Base-by-base conservation (phyloP, 2,329 filamentous ascomycete species). In the Drechslerella dactyloides region DNA sequence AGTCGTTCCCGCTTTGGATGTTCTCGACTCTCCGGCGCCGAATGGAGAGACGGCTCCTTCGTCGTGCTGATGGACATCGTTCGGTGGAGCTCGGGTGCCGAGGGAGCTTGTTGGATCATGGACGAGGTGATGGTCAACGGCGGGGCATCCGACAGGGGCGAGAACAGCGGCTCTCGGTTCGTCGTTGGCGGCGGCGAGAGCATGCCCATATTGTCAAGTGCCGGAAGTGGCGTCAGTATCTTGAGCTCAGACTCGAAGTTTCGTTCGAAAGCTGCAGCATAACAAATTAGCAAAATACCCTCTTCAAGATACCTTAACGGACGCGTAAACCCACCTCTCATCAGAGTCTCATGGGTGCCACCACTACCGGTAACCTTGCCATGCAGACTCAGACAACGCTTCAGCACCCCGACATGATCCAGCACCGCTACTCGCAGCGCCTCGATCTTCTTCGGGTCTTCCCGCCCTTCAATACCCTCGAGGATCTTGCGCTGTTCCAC, bases 331-430 rank as follows among this genome's bases (percentile, higher is more conserved):
- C 81, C 84, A 91, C 89, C 84, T 79, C 82, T 83, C 72, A 85
- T 83, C 37, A 91, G 82, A 78, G 89, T 86, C 77, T 85, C 84
- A 33, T 85, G 82, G 50, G 81, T 82, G 82, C 76, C 80, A 82
- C 78, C 85, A 86, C 79, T 72, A 17, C 68, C 68, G 42, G 80
- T 84, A 81, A 84, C 87, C 79, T 85, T 86, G 68, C 84, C 84
- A 79, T 91, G 90, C 75, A 87, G 83, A 2, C 83, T 83, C 74
- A 97, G 80, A 76, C 91, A 93, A 74, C 91, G 87, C 81, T 93
- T 92, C 76, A 97, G 87, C 79, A 91, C 88, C 69, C 96, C 85
- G 1, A 91, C 91, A 79, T 97, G 93, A 77, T 97, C 94, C 46
- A 96, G 85, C 30, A 97, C 84, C 0, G 91, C 90, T 78, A 93